Conservation (phyloP, 2,329 filamentous ascomycete genomes). For the Aspergillus transmontanensis region DNA sequence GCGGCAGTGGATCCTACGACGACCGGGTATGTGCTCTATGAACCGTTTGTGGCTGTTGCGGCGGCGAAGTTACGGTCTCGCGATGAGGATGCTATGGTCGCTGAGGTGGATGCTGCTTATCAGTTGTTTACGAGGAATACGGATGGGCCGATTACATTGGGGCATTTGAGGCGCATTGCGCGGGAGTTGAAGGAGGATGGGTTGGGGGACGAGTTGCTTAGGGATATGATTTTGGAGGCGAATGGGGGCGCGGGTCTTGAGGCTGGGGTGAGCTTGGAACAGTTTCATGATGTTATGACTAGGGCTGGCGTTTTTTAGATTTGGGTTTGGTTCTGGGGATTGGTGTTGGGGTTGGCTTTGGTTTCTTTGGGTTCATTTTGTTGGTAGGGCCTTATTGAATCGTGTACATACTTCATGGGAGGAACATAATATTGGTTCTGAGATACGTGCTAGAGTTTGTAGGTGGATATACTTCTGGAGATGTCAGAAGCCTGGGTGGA, state of each 20-base stretch:
- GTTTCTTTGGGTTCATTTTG: background rate
- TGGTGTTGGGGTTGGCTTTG: background rate
- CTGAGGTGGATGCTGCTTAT: constrained; percentile 82
- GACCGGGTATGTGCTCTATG: constrained; percentile 76
- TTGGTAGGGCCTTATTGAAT: background rate
- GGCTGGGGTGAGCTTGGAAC: constrained; percentile 71
- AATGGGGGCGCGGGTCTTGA: constrained; percentile 76
- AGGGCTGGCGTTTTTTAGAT: constrained; percentile 76
- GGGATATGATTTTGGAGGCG: constrained; percentile 94
- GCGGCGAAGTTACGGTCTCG: constrained; percentile 76
- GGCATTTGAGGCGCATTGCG: constrained; percentile 76
- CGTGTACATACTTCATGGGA: background rate
- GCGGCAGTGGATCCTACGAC: constrained; percentile 80
- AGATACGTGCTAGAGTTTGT: background rate
- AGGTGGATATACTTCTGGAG: too few species aligned
- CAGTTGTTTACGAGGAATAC: constrained; percentile 68
- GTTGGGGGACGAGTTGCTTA: constrained; percentile 77
- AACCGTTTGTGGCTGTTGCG: constrained; percentile 82
- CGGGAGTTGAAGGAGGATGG: constrained; percentile 75
- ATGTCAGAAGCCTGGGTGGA: background rate
- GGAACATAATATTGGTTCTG: background rate
- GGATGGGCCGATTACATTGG: constrained; percentile 71
- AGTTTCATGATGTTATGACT: constrained; percentile 85
- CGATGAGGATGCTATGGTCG: constrained; percentile 57
- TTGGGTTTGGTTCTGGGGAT: background rate